phyloP scores from a whole-genome alignment of 1,139 yeast genomes.

The Eremothecium sinecaudum region DNA sequence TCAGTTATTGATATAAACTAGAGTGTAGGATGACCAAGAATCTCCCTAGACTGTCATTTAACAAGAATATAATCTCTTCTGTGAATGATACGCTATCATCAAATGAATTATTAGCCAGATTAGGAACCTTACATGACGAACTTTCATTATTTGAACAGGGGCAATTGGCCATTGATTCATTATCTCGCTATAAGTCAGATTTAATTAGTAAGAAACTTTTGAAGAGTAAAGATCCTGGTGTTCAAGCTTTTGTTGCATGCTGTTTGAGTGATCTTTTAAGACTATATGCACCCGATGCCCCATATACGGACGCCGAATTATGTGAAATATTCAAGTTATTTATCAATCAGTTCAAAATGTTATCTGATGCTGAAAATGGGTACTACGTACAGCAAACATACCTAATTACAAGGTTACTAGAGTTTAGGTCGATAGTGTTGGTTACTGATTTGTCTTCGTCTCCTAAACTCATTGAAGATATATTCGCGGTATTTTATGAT shows the following conservation, averaged over 20 bases:
- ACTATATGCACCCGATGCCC: conserved; percentile 85
- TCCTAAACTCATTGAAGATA: conserved; percentile 41
- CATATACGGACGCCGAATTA: conserved; percentile 58
- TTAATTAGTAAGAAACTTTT: conserved; percentile 51
- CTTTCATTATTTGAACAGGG: conserved; percentile 56
- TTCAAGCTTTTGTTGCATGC: conserved; percentile 64
- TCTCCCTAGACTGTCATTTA: conserved; percentile 33
- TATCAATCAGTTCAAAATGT: conserved; percentile 49
- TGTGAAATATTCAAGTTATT: conserved; percentile 55
- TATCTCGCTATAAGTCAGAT: conserved; percentile 42
- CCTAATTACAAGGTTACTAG: conserved; percentile 60
- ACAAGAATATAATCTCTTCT: conserved; percentile 45
- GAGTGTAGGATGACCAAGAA: conserved; percentile 1
- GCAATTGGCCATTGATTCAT: conserved; percentile 37
- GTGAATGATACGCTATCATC: conserved; percentile 47
- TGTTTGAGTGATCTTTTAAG: conserved; percentile 69
- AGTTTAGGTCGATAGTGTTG: conserved; percentile 69
- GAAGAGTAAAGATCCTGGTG: conserved; percentile 55
- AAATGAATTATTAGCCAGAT: conserved; percentile 44
- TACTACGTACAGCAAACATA: conserved; percentile 60
- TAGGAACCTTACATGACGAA: conserved; percentile 47
- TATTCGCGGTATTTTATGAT: conserved; percentile 59
- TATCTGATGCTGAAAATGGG: conserved; percentile 52
- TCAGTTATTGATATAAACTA: too few species aligned
- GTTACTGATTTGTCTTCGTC: conserved; percentile 67